Evolutionary conservation across 148 eudicot species (phyloP).

Genomic region (Rheum nobile): DNA sequence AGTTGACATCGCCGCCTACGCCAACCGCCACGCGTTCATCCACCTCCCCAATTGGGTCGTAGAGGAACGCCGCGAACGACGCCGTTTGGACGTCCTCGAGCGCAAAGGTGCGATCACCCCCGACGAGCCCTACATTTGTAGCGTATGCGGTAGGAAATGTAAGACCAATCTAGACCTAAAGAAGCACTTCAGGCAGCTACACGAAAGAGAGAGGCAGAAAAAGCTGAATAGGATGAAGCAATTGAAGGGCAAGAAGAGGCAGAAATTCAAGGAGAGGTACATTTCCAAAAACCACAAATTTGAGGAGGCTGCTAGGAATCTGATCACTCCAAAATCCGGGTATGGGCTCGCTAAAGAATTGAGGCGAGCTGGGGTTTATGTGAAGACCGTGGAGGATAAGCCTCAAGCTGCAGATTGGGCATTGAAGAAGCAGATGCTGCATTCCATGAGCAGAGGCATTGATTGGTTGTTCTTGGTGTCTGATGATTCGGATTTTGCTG

Average conservation of each 20-base stretch:
- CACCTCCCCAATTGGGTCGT: slow-evolving; percentile 72
- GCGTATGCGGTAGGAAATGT: slow-evolving; percentile 76
- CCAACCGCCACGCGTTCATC: slow-evolving; percentile 77
- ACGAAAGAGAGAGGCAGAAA: slow-evolving; percentile 77
- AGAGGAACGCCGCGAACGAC: slow-evolving; percentile 44
- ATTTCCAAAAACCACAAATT: slow-evolving; percentile 49
- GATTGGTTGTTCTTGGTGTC: slow-evolving; percentile 83
- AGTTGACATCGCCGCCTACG: slow-evolving; percentile 63
- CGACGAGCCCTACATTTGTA: slow-evolving; percentile 38
- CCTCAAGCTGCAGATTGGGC: slow-evolving; percentile 98
- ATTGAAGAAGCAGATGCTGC: slow-evolving; percentile 63
- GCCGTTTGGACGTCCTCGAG: slow-evolving; percentile 41
- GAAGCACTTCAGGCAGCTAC: slow-evolving; percentile 67
- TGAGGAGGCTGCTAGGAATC: slow-evolving; percentile 52
- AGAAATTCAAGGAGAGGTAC: slow-evolving; percentile 58
- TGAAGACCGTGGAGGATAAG: slow-evolving; percentile 84
- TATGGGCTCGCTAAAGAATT: slow-evolving; percentile 64
- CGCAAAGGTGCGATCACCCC: slow-evolving; percentile 35
- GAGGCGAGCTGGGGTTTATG: slow-evolving; percentile 78
- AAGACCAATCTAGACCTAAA: slow-evolving; percentile 56
- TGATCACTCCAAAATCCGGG: slow-evolving; percentile 59
- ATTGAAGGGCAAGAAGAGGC: slow-evolving; percentile 79
- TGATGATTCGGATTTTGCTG: slow-evolving; percentile 80
- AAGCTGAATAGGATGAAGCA: slow-evolving; percentile 57
- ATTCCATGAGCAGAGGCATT: slow-evolving; percentile 58